Percentiles rank a stretch among this genome's conserved stretches.
Evolutionary conservation across 208 protist species (phyloP).

Genomic region (Acanthamoeba lenticulata): DNA sequence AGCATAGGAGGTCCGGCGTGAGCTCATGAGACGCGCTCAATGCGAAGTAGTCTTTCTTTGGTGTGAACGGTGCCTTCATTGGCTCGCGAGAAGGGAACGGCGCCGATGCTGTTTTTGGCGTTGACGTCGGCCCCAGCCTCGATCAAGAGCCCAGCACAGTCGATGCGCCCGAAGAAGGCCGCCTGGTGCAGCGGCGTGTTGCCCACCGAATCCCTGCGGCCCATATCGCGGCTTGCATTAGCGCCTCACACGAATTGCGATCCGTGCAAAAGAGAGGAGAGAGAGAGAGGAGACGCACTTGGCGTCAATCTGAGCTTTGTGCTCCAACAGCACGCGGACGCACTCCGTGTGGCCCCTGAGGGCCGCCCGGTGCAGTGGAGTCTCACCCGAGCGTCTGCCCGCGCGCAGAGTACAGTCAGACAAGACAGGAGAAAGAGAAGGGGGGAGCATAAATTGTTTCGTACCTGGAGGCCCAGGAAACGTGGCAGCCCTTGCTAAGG

Average conservation of each 20-base stretch:
- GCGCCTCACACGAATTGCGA: background rate
- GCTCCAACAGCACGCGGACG: background rate
- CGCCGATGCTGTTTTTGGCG: constrained; percentile 22
- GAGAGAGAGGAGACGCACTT: background rate
- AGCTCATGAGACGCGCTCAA: background rate
- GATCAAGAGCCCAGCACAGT: constrained; percentile 25
- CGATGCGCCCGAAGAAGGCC: constrained; percentile 19
- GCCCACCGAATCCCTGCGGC: constrained; percentile 25
- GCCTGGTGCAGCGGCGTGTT: constrained; percentile 39
- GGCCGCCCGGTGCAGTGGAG: constrained; percentile 24
- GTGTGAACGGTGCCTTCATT: too few species aligned
- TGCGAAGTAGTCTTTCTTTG: too few species aligned
- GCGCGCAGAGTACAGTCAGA: background rate
- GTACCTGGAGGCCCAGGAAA: constrained; percentile 7
- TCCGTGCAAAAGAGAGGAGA: background rate
- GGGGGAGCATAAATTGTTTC: background rate
- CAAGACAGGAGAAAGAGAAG: background rate
- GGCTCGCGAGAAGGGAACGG: background rate
- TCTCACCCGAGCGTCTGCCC: background rate
- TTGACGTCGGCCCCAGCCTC: constrained; percentile 27
- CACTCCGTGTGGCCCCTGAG: background rate
- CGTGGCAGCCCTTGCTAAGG: background rate
- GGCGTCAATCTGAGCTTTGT: background rate
- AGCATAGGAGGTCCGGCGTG: background rate
- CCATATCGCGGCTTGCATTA: background rate